Base-by-base conservation (phyloP, 306 rosid species). In the Citrullus colocynthis region DNA sequence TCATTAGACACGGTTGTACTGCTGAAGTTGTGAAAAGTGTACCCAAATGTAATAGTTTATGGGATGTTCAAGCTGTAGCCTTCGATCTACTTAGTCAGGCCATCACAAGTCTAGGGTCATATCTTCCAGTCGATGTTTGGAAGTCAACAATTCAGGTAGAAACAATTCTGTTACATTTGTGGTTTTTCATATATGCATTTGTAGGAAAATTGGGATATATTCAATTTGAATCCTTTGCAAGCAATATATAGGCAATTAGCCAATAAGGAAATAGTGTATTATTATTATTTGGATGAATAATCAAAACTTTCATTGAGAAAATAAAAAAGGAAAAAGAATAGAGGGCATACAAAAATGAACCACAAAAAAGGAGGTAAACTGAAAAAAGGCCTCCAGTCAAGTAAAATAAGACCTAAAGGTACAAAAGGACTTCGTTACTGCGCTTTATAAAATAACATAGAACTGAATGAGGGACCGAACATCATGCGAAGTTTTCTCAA, bases 81-180 rank as follows among this genome's bases (percentile, higher is more conserved):
- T 88, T 92, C 81, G 76, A 85, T 77, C 85, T 90, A 90, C 92
- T 95, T 24, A 75, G 89, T n/a, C 92, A 92, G 59, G 77, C 88
- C 80, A 82, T 92, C 84, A 86, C 96, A 78, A 89, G 96, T 73
- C 80, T 80, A 52, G 96, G 89, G 65, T 58, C 89, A 73, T 88
- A 83, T 71, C 78, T 90, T 67, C 83, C 93, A 4, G 85, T 83
- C 55, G 96, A 95, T 80, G 59, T 84, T 48, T 95, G 97, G 99
- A 85, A 81, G 86, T 87, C 88, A 58, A 84, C 85, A 28, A 81
- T 95, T 78, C 92, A 95, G 96, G 98, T 89, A 15, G n/a, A 63
- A 41, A 65, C 60, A 58, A 28, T 74, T 45, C 61, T 74, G 71
- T 39, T 73, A 21, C 59, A 16, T 74, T 69, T 70, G 76, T 41